Conservation (phyloP, 495 filamentous ascomycete species). For the Hypoxylon subgilvum region DNA sequence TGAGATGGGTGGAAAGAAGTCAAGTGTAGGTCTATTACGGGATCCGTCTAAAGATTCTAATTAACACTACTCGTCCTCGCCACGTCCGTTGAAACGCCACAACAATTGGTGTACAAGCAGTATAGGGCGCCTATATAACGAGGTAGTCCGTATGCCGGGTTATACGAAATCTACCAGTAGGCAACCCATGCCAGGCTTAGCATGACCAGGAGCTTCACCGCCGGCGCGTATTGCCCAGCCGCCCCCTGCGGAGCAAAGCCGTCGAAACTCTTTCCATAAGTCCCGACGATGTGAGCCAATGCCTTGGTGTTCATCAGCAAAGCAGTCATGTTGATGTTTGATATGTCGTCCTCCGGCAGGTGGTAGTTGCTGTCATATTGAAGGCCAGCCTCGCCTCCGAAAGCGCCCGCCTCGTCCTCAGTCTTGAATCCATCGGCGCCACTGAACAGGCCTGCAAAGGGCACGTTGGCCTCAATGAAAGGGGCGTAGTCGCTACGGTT, state of each 20-base stretch:
- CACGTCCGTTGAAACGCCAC: not conserved
- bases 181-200: not conserved
- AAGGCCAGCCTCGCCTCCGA: constrained; percentile 20
- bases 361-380: constrained; percentile 32
- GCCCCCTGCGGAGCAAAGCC: not conserved
- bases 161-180: constrained; percentile 1
- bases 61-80: constrained; percentile 18
- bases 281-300: constrained; percentile 24
- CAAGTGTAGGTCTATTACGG: constrained; percentile 11
- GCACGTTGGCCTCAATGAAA: constrained; percentile 30
- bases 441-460: constrained; percentile 48
- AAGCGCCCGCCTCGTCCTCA: constrained; percentile 37
- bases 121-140: not conserved
- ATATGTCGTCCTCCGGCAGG: constrained; percentile 14
- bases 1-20: not conserved
- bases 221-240: not conserved
- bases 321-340: constrained; percentile 26
- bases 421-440: constrained; percentile 51
- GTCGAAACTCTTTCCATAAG: constrained; percentile 18
- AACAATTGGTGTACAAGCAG: not conserved
- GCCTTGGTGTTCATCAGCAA: constrained; percentile 28
- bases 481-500: constrained; percentile 43
- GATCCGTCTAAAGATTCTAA: constrained; percentile 14
- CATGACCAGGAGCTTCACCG: not conserved
- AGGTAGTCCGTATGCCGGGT: constrained; percentile 1